Conservation (phyloP, 768 basidiomycete species). For the Trametes gibbosa region DNA sequence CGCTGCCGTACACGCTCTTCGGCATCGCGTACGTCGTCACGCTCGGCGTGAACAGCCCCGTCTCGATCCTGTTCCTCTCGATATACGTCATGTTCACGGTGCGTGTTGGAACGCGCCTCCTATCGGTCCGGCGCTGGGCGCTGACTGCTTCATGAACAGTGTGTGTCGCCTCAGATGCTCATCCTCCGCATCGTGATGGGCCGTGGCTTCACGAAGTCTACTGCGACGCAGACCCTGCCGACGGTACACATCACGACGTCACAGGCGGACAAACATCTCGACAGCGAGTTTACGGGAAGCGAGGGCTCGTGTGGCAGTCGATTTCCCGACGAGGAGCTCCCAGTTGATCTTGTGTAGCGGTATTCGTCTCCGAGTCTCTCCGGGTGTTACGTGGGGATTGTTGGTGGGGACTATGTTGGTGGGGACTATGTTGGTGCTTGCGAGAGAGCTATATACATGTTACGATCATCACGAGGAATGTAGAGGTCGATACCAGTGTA, state of each 20-base stretch:
- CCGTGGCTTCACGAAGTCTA: background rate
- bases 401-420: no score
- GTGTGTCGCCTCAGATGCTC: background rate
- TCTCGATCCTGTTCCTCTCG: constrained; percentile 35
- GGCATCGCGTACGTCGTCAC: constrained; percentile 37
- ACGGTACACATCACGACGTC: background rate
- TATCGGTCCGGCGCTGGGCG: no score
- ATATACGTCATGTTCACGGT: constrained; percentile 41
- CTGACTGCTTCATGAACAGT: constrained; percentile 1
- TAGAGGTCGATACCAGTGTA: no score
- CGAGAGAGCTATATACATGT: no score
- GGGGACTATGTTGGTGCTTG: no score
- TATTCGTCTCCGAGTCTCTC: no score
- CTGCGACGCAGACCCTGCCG: background rate
- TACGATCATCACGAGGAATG: no score
- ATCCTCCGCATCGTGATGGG: background rate
- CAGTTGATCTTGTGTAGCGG: no score
- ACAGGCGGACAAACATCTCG: background rate
- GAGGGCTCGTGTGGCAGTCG: constrained; percentile 29
- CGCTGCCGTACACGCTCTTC: constrained; percentile 34
- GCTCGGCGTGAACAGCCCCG: constrained; percentile 30
- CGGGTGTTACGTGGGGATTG: no score
- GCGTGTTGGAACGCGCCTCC: constrained; percentile 16
- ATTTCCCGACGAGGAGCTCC: no score
- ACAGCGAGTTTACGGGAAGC: constrained; percentile 27